A percentile compares a stretch with the other conserved stretches of the same genome.
These are phyloP conservation scores for Chrysoporthe puriensis DNA, from an alignment of 2,329 filamentous ascomycete species.

Conservation along the genomic window DNA sequence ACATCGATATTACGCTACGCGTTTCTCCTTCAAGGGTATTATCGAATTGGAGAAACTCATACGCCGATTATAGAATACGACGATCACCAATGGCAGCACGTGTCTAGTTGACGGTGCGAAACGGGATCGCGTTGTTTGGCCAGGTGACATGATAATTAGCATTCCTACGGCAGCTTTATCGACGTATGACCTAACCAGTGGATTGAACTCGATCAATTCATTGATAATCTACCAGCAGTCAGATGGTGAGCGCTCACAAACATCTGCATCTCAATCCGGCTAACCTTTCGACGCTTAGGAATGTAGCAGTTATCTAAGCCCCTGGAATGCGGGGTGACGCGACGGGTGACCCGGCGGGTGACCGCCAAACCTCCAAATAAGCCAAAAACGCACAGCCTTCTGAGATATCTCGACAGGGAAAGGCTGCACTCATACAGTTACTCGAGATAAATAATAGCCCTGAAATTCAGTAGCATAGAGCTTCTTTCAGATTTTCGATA, in stretches of 20 bases:
- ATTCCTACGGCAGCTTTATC: conserved; percentile 4
- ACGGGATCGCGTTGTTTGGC: conserved; percentile 50
- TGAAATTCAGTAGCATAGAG: too few relatives aligned
- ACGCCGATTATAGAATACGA: conserved; percentile 33
- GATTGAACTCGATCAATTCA: conserved; percentile 7
- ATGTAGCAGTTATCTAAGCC: too few relatives aligned
- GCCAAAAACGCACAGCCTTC: too few relatives aligned
- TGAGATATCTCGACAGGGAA: too few relatives aligned
- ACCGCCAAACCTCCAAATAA: too few relatives aligned
- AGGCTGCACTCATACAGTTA: too few relatives aligned
- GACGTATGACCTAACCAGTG: not conserved
- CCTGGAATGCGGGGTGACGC: too few relatives aligned
- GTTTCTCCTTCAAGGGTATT: not conserved
- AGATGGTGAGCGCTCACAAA: not conserved
- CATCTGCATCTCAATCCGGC: not conserved
- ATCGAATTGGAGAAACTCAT: not conserved
- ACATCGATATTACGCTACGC: not conserved
- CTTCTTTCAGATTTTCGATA: too few relatives aligned
- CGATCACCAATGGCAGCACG: conserved; percentile 35
- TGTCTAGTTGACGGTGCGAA: conserved; percentile 49
- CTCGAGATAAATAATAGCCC: too few relatives aligned
- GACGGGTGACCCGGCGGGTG: too few relatives aligned
- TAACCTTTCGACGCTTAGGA: conserved; percentile 9
- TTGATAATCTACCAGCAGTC: conserved; percentile 5
- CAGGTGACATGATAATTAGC: conserved; percentile 3